Base-by-base conservation (phyloP, 352 stramenopile species). In the Thraustotheca clavata region DNA sequence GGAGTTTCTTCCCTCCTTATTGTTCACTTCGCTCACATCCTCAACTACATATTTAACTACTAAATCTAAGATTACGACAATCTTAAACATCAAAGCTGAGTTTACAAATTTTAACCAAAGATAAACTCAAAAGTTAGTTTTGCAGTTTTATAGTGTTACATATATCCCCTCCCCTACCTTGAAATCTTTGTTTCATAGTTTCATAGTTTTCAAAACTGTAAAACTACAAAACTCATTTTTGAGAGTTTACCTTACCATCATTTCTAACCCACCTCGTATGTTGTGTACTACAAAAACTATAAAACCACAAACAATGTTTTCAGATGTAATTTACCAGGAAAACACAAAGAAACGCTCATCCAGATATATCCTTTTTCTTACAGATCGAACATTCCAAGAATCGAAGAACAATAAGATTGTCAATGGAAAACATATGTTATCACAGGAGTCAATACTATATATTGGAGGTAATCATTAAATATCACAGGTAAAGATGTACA, bases 161-260 rank as follows among this genome's bases (percentile, higher is more conserved):
- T 1, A 52, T 52, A 52, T 52, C 27, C 34, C 29, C 46, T 29
- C 46, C 46, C 46, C 34, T 35, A 24, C 46, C 34, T 52, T 24
- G 34, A 52, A 52, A 35, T 29, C 34, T 52, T 52, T 52, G 46
- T 52, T 52, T 52, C 34, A 52, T 52, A 52, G 46, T 52, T 52
- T 52, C 46, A 52, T 52, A 52, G 46, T 52, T 52, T 52, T 52
- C 46, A 52, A 52, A 52, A 52, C 46, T 52, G 46, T 52, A 52
- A 52, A 52, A 52, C 46, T 52, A 1, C 46, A 52, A 52, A 52
- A 52, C 46, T 52, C 46, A 52, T 52, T 52, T 52, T 52, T 52
- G 1, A 52, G 46, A 52, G 46, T 52, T 52, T 52, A 52, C 46
- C 46, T 52, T 52, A 52, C 46, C 46, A 52, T 29, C 46, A n/a